Evolutionary conservation across 2,329 filamentous ascomycete genomes (phyloP).

Genomic region (Rhinocladiella similis): DNA sequence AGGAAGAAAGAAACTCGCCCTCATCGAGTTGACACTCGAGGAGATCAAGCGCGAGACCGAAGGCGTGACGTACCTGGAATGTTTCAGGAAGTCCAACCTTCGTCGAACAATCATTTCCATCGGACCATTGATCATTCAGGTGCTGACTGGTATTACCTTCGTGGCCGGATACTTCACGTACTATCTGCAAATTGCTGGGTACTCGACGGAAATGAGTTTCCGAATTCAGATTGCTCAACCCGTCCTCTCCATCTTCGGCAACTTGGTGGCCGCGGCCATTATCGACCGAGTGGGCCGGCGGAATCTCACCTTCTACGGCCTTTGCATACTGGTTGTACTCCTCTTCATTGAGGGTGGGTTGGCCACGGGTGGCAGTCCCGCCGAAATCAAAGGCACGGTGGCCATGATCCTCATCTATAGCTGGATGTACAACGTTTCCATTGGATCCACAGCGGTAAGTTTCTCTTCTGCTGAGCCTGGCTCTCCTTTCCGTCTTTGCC

Average conservation of each 20-base stretch:
- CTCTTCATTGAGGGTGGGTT: slow-evolving; percentile 43
- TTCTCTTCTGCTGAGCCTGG: slow-evolving; percentile 42
- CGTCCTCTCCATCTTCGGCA: slow-evolving; percentile 41
- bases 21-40: slow-evolving; percentile 33
- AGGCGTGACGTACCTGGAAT: slow-evolving; percentile 42
- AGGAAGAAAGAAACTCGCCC: slow-evolving; percentile 33
- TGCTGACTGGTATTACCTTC: slow-evolving; percentile 39
- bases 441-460: slow-evolving; percentile 1
- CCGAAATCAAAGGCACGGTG: slow-evolving; percentile 14
- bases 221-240: slow-evolving; percentile 43
- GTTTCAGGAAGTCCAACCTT: slow-evolving; percentile 40
- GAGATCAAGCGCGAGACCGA: slow-evolving; percentile 33
- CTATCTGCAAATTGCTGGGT: slow-evolving; percentile 46
- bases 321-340: slow-evolving; percentile 39
- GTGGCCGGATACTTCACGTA: slow-evolving; percentile 43
- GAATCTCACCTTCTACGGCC: slow-evolving; percentile 39
- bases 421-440: too few species aligned
- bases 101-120: slow-evolving; percentile 44
- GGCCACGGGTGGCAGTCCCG: slow-evolving; percentile 13
- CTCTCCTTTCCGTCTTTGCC: slow-evolving; percentile 17
- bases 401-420: slow-evolving; percentile 39
- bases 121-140: slow-evolving; percentile 39
- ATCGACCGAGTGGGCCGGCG: slow-evolving; percentile 41
- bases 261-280: slow-evolving; percentile 42
- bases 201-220: slow-evolving; percentile 38